A percentile compares a stretch with the other conserved stretches of the same genome.
Evolutionary conservation across 2,329 filamentous ascomycete species (phyloP).

Genomic region (Aspergillus jensenii): DNA sequence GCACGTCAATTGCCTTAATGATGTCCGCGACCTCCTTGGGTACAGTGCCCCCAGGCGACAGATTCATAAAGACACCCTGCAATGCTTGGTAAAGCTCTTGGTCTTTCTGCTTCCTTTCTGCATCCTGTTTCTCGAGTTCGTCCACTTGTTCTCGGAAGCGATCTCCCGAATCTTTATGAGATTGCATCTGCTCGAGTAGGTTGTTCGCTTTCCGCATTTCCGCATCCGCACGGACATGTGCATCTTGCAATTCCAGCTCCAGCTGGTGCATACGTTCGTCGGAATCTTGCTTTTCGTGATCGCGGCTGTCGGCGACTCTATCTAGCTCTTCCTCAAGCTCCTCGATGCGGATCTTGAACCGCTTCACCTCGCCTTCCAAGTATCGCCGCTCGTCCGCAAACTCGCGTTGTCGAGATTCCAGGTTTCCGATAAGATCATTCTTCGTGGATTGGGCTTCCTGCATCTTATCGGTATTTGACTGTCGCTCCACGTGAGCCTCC

Average conservation of each 20-base stretch:
- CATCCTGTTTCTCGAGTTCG: conserved; percentile 52
- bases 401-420: conserved; percentile 87
- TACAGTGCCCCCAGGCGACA: conserved; percentile 54
- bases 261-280: conserved; percentile 69
- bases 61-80: conserved; percentile 58
- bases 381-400: conserved; percentile 82
- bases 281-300: conserved; percentile 72
- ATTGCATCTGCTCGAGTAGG: conserved; percentile 59
- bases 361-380: conserved; percentile 76
- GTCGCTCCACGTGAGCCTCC: conserved; percentile 62
- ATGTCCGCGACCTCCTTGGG: conserved; percentile 61
- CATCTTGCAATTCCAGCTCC: conserved; percentile 68
- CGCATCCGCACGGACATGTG: conserved; percentile 49
- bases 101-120: conserved; percentile 52
- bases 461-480: conserved; percentile 65
- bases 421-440: conserved; percentile 88
- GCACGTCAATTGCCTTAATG: conserved; percentile 59
- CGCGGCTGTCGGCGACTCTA: conserved; percentile 74
- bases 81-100: conserved; percentile 57
- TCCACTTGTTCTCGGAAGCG: conserved; percentile 42
- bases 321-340: conserved; percentile 92
- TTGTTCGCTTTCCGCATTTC: conserved; percentile 40
- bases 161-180: conserved; percentile 52
- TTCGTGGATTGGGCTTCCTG: conserved; percentile 90
- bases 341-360: conserved; percentile 74